Evolutionary conservation across 441 rosid genomes (phyloP).

Genomic region (Theobroma grandiflorum): DNA sequence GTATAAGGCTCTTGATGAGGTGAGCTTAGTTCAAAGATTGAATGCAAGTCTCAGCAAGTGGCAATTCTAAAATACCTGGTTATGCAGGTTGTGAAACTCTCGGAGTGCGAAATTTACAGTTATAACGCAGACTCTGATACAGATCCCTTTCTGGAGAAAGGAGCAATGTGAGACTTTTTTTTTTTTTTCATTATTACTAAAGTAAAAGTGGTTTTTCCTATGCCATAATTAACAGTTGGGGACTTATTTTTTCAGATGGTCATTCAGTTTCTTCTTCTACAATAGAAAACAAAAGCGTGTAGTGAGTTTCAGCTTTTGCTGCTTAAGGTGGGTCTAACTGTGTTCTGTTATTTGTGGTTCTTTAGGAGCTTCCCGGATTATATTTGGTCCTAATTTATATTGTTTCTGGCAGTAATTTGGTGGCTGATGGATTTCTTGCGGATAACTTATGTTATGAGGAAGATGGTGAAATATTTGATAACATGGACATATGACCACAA

Average conservation of each 20-base stretch:
- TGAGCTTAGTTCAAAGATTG: conserved; percentile 36
- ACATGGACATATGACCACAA: conserved; percentile 83
- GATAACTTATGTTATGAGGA: conserved; percentile 54
- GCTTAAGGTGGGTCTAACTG: conserved; percentile 64
- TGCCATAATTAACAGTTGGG: conserved; percentile 15
- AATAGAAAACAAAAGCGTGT: conserved; percentile 88
- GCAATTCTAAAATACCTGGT: conserved; percentile 31
- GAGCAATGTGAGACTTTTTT: conserved; percentile 63
- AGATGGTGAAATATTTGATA: conserved; percentile 75
- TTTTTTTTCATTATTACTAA: neutral
- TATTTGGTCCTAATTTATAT: neutral
- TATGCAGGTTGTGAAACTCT: conserved; percentile 82
- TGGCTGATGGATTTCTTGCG: conserved; percentile 56
- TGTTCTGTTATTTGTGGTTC: neutral
- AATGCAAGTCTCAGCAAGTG: conserved; percentile 26
- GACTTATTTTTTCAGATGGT: conserved; percentile 66
- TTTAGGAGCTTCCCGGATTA: neutral
- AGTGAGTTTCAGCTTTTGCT: conserved; percentile 79
- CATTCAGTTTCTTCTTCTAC: conserved; percentile 93
- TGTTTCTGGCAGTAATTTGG: conserved; percentile 75
- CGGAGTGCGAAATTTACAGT: conserved; percentile 91
- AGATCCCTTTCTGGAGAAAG: conserved; percentile 83
- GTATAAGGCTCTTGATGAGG: conserved; percentile 93
- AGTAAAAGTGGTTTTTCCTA: neutral
- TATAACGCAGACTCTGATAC: conserved; percentile 83